These are phyloP conservation scores for Periconia digitata DNA, from an alignment of 2,329 filamentous ascomycete species.

Conservation along the genomic window DNA sequence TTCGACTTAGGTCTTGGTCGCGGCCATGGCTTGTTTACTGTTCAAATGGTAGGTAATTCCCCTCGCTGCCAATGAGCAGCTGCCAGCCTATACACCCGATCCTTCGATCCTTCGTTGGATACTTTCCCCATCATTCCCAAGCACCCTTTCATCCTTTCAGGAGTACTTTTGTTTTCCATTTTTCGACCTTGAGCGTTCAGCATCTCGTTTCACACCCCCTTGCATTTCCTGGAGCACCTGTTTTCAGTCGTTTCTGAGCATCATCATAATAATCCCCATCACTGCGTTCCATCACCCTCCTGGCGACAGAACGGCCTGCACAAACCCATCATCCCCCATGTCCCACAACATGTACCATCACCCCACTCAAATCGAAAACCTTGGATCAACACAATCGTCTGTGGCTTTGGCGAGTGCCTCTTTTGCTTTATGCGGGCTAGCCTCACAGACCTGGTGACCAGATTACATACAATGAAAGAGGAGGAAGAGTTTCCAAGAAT, in stretches of 20 bases:
- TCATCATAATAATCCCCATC: neutral
- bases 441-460: neutral
- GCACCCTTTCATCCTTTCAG: neutral
- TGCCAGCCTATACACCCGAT: neutral
- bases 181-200: constrained; percentile 5
- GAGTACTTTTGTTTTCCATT: neutral
- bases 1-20: no score
- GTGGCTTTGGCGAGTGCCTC: neutral
- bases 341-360: constrained; percentile 4
- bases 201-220: constrained; percentile 2
- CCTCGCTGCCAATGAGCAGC: neutral
- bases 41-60: neutral
- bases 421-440: neutral
- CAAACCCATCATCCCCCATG: neutral
- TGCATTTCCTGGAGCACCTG: constrained; percentile 14
- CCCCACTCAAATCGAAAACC: constrained; percentile 7
- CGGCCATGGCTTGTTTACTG: neutral
- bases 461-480: neutral
- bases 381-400: neutral
- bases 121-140: neutral
- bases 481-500: neutral
- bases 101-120: constrained; percentile 1
- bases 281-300: neutral
- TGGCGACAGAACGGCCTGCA: constrained; percentile 3
- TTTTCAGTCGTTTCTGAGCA: constrained; percentile 6